These are phyloP conservation scores for Nigrospora sphaerica DNA, from an alignment of 2,329 filamentous ascomycete species.

Conservation along the genomic window DNA sequence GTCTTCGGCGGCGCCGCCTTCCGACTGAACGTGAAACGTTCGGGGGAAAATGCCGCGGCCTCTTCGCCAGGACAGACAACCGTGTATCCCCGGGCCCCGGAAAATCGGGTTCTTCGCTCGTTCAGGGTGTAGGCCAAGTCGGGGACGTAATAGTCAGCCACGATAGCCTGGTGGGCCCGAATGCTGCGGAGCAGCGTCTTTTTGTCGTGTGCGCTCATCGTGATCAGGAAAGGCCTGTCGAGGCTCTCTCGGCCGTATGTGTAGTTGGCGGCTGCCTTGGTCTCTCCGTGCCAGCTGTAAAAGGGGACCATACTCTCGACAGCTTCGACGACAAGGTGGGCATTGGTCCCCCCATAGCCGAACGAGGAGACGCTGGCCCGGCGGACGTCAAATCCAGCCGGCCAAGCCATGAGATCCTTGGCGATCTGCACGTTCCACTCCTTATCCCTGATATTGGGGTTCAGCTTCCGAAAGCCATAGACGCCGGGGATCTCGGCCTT, in stretches of 20 bases:
- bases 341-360: conserved; percentile 6
- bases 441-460: conserved; percentile 3
- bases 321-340: conserved; percentile 6
- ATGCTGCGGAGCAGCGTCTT: conserved; percentile 11
- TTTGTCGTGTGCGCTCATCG: neutral
- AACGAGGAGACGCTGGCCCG: conserved; percentile 1
- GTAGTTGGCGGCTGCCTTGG: conserved; percentile 2
- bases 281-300: neutral
- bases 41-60: neutral
- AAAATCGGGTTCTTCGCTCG: conserved; percentile 1
- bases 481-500: neutral
- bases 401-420: neutral
- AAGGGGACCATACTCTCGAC: neutral
- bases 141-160: conserved; percentile 6
- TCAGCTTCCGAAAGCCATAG: neutral
- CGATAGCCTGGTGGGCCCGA: conserved; percentile 8
- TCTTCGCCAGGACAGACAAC: neutral
- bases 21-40: neutral
- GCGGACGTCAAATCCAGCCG: neutral
- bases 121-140: conserved; percentile 10
- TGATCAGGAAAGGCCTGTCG: neutral
- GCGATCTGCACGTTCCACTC: conserved; percentile 2
- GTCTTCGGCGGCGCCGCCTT: conserved; percentile 2
- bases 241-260: neutral
- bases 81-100: neutral